Evolutionary conservation across 2,329 filamentous ascomycete genomes (phyloP).

Genomic region (Fusarium abutilonis): DNA sequence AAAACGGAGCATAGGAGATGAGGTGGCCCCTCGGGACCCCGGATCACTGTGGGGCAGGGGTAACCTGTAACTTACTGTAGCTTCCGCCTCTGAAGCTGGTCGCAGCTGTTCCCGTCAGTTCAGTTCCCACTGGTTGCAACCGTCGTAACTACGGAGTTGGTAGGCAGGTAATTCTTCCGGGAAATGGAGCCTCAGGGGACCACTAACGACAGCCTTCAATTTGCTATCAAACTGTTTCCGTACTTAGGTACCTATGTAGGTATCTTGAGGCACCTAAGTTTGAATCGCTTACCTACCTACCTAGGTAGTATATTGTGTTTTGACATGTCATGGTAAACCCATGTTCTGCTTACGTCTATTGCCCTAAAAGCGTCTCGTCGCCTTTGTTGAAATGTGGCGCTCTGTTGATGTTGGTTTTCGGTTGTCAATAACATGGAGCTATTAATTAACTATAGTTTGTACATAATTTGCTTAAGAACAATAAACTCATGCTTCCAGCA

Average conservation of each 20-base stretch:
- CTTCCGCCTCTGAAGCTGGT: conserved; percentile 10
- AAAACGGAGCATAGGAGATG: conserved; percentile 24
- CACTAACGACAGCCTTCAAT: conserved; percentile 26
- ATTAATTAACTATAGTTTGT: neutral
- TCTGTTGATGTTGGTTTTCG: conserved; percentile 5
- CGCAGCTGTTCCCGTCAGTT: conserved; percentile 15
- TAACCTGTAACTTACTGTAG: neutral
- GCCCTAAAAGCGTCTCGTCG: neutral
- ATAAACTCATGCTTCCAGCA: neutral
- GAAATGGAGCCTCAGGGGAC: conserved; percentile 16
- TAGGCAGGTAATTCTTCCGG: conserved; percentile 20
- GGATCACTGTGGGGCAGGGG: conserved; percentile 22
- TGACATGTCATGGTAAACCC: neutral
- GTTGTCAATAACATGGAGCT: conserved; percentile 5
- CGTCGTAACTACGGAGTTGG: neutral
- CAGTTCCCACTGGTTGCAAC: conserved; percentile 19
- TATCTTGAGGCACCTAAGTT: too few species aligned
- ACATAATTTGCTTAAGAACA: too few species aligned
- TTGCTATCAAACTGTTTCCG: neutral
- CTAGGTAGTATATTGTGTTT: too few species aligned
- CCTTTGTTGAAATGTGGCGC: neutral
- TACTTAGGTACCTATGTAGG: too few species aligned
- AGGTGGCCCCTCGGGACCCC: conserved; percentile 37
- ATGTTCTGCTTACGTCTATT: too few species aligned
- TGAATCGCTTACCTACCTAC: too few species aligned